These are phyloP conservation scores for Spinacia oleracea DNA, from an alignment of 179 eudicot genomes.

Conservation along the genomic window DNA sequence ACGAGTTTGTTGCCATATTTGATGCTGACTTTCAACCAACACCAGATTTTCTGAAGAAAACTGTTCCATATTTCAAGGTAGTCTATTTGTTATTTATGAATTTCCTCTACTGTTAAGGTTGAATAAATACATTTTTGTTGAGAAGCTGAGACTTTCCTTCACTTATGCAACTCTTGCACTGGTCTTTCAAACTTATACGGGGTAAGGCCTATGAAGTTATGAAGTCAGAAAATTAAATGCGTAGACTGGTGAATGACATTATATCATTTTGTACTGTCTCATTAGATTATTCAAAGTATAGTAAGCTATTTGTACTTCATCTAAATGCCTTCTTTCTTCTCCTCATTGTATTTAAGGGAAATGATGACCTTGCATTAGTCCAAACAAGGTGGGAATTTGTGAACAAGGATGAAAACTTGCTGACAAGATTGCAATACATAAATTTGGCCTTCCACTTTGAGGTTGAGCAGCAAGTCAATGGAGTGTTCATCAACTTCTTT, in stretches of 20 bases:
- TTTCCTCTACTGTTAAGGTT: not conserved
- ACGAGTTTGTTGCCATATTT: conserved; percentile 90
- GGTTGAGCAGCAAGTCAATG: conserved; percentile 96
- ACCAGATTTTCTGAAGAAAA: conserved; percentile 86
- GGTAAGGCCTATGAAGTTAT: not conserved
- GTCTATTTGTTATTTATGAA: conserved; percentile 1
- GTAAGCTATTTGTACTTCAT: not conserved
- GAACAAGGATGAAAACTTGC: conserved; percentile 89
- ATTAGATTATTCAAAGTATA: not conserved
- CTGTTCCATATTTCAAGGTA: conserved; percentile 94
- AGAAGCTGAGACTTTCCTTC: conserved; percentile 14
- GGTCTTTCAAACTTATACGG: not conserved
- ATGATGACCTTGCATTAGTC: conserved; percentile 79
- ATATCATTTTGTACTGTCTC: not conserved
- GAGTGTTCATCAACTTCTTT: conserved; percentile 83
- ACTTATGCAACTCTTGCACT: not conserved
- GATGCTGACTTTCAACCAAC: conserved; percentile 95
- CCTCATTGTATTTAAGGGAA: conserved; percentile 48
- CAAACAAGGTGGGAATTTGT: conserved; percentile 96
- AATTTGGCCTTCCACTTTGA: conserved; percentile 90
- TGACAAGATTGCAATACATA: conserved; percentile 86
- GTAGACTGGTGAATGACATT: not conserved
- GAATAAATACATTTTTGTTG: conserved; percentile 3
- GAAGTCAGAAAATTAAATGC: not conserved
- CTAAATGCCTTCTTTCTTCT: conserved; percentile 17